Evolutionary conservation across 2,329 filamentous ascomycete genomes (phyloP).

Genomic region (Aspergillus luchuensis): DNA sequence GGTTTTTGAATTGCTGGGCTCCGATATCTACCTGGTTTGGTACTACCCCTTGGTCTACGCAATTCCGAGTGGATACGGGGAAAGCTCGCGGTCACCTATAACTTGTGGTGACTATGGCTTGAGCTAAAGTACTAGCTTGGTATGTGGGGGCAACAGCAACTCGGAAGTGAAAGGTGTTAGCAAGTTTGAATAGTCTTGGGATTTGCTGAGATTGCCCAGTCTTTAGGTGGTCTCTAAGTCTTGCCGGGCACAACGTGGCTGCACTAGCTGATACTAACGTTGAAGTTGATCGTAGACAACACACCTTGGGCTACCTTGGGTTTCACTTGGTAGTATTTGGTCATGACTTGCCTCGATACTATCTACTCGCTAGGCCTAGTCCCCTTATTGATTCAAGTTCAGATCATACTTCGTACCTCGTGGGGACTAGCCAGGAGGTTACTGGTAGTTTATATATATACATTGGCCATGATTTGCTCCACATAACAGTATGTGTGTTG

Average conservation of each 20-base stretch:
- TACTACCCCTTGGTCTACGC: not conserved
- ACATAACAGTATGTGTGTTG: not conserved
- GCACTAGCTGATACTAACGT: no score
- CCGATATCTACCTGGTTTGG: not conserved
- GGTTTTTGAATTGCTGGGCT: not conserved
- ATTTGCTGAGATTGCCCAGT: not conserved
- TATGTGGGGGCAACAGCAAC: not conserved
- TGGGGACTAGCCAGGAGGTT: not conserved
- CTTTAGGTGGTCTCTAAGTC: not conserved
- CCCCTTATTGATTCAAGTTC: no score
- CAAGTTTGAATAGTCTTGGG: not conserved
- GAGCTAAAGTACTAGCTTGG: not conserved
- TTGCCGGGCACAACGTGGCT: no score
- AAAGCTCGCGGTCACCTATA: not conserved
- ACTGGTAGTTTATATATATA: not conserved
- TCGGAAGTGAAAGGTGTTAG: not conserved
- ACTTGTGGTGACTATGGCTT: not conserved
- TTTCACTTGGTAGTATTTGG: no score
- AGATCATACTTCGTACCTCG: not conserved
- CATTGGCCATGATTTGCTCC: not conserved
- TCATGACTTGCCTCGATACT: not conserved
- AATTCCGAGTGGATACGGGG: not conserved
- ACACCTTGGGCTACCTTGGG: no score
- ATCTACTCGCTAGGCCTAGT: not conserved
- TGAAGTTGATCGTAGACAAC: no score